These are phyloP conservation scores for Geotrichum siamense DNA, from an alignment of 1,139 yeast species.

Conservation along the genomic window DNA sequence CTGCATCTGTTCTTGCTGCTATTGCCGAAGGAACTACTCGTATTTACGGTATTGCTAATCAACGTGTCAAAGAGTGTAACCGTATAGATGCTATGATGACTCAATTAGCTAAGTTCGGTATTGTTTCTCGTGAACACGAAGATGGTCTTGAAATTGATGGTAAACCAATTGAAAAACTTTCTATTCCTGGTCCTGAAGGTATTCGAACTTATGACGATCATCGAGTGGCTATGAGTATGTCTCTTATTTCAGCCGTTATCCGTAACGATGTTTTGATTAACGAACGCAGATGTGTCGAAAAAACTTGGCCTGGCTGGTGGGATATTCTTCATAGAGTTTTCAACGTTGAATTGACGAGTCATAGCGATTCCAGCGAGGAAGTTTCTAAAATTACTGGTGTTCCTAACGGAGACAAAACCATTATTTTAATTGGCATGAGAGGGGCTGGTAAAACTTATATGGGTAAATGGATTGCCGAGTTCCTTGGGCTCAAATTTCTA, in stretches of 20 bases:
- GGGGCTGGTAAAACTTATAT: slow-evolving; percentile 95
- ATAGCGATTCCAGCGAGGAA: slow-evolving; percentile 8
- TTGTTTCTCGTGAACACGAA: slow-evolving; percentile 69
- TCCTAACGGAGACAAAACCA: slow-evolving; percentile 46
- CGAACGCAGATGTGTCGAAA: slow-evolving; percentile 88
- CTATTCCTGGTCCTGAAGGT: slow-evolving; percentile 42
- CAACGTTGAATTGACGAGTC: slow-evolving; percentile 61
- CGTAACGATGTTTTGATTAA: slow-evolving; percentile 57
- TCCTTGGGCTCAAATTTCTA: slow-evolving; percentile 61
- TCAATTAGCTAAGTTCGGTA: slow-evolving; percentile 87
- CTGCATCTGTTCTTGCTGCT: slow-evolving; percentile 96
- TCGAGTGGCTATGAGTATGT: slow-evolving; percentile 96
- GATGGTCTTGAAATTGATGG: slow-evolving; percentile 92
- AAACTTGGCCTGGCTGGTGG: slow-evolving; percentile 99
- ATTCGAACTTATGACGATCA: slow-evolving; percentile 87
- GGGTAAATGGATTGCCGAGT: slow-evolving; percentile 70
- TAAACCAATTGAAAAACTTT: slow-evolving; percentile 35
- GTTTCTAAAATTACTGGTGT: slow-evolving; percentile 9
- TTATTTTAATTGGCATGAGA: slow-evolving; percentile 92
- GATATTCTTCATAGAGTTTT: slow-evolving; percentile 71
- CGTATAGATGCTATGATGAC: slow-evolving; percentile 91
- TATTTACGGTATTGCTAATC: slow-evolving; percentile 94
- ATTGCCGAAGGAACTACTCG: slow-evolving; percentile 62
- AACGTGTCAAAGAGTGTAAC: slow-evolving; percentile 95
- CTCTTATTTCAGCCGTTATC: slow-evolving; percentile 57